Evolutionary conservation across 768 basidiomycete genomes (phyloP).

Genomic region (Phanerodontia chrysosporium): DNA sequence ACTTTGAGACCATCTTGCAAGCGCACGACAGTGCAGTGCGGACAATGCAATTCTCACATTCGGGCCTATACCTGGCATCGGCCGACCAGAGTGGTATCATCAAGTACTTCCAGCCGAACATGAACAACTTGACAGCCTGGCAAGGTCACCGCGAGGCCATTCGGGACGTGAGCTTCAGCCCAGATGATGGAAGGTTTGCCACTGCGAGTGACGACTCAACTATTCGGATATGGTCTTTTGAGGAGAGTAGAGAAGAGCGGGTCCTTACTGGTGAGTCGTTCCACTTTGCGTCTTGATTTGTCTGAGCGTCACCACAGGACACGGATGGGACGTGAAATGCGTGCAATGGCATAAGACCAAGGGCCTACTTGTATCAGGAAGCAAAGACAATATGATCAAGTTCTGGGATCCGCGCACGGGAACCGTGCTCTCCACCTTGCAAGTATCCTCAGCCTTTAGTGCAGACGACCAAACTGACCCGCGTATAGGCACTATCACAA

Average conservation of each 20-base stretch:
- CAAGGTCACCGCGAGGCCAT: slow-evolving; percentile 95
- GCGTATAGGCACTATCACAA: slow-evolving; percentile 84
- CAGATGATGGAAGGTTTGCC: slow-evolving; percentile 87
- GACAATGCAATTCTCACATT: slow-evolving; percentile 84
- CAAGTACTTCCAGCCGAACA: slow-evolving; percentile 98
- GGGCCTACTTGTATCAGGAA: slow-evolving; percentile 90
- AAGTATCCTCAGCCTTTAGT: slow-evolving; percentile 25
- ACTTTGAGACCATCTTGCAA: slow-evolving; percentile 99
- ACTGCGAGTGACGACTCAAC: slow-evolving; percentile 95
- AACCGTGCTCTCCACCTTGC: slow-evolving; percentile 88
- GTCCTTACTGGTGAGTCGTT: slow-evolving; percentile 64
- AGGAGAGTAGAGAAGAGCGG: slow-evolving; percentile 85
- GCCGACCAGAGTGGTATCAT: slow-evolving; percentile 91
- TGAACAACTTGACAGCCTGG: slow-evolving; percentile 97
- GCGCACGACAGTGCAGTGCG: slow-evolving; percentile 96
- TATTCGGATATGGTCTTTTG: slow-evolving; percentile 93
- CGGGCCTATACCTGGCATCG: slow-evolving; percentile 89
- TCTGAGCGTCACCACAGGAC: too few species aligned
- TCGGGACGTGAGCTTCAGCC: slow-evolving; percentile 86
- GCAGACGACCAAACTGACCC: background rate
- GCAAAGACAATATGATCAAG: slow-evolving; percentile 97
- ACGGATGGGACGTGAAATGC: slow-evolving; percentile 98
- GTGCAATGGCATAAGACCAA: slow-evolving; percentile 99
- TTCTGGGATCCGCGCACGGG: slow-evolving; percentile 99
- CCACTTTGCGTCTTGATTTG: background rate